phyloP scores from a whole-genome alignment of 768 basidiomycete species.

The Agaricus blazei region DNA sequence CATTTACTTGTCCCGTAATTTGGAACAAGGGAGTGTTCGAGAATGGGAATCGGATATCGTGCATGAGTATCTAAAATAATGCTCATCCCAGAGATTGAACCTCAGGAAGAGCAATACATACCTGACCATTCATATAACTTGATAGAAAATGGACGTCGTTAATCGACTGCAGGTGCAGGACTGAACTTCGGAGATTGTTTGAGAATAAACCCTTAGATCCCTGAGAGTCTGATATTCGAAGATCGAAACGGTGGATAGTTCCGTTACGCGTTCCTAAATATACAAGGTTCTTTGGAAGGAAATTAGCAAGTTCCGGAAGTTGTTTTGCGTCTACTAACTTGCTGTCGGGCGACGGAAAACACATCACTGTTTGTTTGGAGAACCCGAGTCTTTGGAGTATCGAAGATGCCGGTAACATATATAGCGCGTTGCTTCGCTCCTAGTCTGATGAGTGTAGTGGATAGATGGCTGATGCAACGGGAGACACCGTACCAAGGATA shows the following conservation, averaged over 20 bases:
- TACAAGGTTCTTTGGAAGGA: conserved; percentile 35
- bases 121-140: conserved; percentile 57
- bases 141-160: conserved; percentile 49
- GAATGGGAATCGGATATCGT: conserved; percentile 52
- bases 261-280: conserved; percentile 63
- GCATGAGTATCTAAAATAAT: conserved; percentile 44
- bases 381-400: conserved; percentile 25
- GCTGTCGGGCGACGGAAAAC: conserved; percentile 49
- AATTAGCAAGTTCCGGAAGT: not conserved
- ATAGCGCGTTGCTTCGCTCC: conserved; percentile 51
- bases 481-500: not conserved
- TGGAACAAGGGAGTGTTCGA: conserved; percentile 34
- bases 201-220: conserved; percentile 34
- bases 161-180: conserved; percentile 48
- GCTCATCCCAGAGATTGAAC: not conserved
- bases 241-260: conserved; percentile 51
- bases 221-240: conserved; percentile 31
- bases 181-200: conserved; percentile 32
- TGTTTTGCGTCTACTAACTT: conserved; percentile 28
- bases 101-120: conserved; percentile 16
- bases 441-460: conserved; percentile 17
- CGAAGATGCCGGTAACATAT: conserved; percentile 46
- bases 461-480: not conserved
- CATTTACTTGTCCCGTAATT: conserved; percentile 57
- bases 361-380: conserved; percentile 60